phyloP scores from a whole-genome alignment of 805 yeast genomes.

The Maudiozyma serrabonitensis region DNA sequence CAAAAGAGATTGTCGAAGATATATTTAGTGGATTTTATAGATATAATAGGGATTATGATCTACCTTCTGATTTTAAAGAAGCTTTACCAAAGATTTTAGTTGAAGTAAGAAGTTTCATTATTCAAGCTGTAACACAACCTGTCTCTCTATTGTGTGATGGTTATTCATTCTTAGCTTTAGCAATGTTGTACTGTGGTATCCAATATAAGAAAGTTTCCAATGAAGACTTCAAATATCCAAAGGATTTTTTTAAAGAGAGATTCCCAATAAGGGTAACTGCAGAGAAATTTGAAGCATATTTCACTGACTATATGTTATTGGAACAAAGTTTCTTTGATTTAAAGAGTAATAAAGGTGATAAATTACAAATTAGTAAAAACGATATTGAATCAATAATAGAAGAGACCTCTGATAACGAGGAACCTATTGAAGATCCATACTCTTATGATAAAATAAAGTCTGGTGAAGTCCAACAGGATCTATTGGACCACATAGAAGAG shows the following conservation, averaged over 20 bases:
- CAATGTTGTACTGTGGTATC: constrained; percentile 25
- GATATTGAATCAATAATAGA: constrained; percentile 19
- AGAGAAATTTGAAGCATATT: constrained; percentile 16
- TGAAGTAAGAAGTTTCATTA: constrained; percentile 27
- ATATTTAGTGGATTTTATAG: constrained; percentile 27
- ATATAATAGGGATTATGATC: constrained; percentile 21
- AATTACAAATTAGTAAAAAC: constrained; percentile 16
- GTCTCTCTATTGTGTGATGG: constrained; percentile 29
- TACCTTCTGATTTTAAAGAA: constrained; percentile 20
- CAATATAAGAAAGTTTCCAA: constrained; percentile 24
- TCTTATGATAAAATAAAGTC: constrained; percentile 20
- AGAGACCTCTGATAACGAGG: constrained; percentile 9
- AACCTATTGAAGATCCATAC: constrained; percentile 7
- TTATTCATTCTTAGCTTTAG: constrained; percentile 20
- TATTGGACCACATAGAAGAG: constrained; percentile 20
- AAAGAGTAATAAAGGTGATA: constrained; percentile 28
- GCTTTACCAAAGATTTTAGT: constrained; percentile 26
- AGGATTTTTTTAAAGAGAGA: constrained; percentile 23
- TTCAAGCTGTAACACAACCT: constrained; percentile 31
- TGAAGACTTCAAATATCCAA: constrained; percentile 22
- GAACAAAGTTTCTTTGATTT: constrained; percentile 29
- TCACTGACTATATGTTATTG: constrained; percentile 22
- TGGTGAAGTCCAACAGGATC: constrained; percentile 24
- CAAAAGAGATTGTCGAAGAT: constrained; percentile 29
- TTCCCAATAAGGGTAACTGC: constrained; percentile 18